Base-by-base conservation (phyloP, 768 basidiomycete genomes). In the Boletus rex-veris region DNA sequence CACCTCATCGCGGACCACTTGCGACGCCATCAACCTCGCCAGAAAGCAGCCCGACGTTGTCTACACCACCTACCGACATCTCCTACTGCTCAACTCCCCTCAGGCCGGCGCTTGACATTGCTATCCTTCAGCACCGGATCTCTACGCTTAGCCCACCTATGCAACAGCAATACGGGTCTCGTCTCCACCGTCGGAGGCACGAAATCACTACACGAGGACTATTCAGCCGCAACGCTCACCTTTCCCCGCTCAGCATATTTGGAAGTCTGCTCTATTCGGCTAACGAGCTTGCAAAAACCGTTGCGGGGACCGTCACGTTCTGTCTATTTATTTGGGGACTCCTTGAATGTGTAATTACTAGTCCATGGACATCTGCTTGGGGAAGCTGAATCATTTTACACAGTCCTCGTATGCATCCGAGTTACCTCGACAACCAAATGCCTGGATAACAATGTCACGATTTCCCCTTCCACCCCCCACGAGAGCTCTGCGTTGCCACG, bases 1-100 rank as follows among this genome's bases (percentile, higher is more conserved):
- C 63, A 6, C 55, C 65, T 18, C 52, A 67, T 26, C 64, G 65
- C 0, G 67, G 67, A 50, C 67, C 67, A 11, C 67, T 69, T 1
- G 63, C 65, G 28, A 63, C 63, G 14, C 67, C 66, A 37, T 33
- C 58, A 3, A 40, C 54, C 8, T 62, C 60, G 0, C 48, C 55
- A 4, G 59, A 64, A 43, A 58, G 59, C 41, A 63, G 58, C 35
- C 55, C 59, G n/a, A 64, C 45, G 7, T 37, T 12, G 19, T 59
- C 64, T 24, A 46, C 55, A 10, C 57, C 60, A 5, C 55, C 53
- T 28, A 47, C 43, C 37, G 55, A 58, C 33, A 54, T 61, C 21
- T 53, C 55, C 24, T 10, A 9, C 11, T 48, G 26, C 35, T 52
- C 65, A 21, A 14, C 45, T 26, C 1, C 30, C 5, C 28, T 30